Conservation (phyloP, 805 yeast species). For the Sporopachydermia quercuum region DNA sequence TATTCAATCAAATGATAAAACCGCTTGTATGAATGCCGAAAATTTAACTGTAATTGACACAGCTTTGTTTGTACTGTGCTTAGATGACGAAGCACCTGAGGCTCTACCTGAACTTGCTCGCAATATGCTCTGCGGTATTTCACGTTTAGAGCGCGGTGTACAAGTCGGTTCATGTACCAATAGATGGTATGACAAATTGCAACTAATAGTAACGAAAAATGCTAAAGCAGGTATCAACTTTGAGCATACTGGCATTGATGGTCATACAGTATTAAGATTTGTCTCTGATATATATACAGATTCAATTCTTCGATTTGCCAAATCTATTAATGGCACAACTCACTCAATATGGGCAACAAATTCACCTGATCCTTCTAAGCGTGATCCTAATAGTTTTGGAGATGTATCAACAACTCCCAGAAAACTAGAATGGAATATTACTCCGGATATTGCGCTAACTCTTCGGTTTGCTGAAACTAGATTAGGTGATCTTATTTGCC, state of each 20-base stretch:
- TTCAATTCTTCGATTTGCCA: conserved; percentile 76
- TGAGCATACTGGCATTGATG: conserved; percentile 90
- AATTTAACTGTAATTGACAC: conserved; percentile 64
- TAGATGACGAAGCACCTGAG: conserved; percentile 61
- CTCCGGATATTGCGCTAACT: conserved; percentile 62
- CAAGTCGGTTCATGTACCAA: conserved; percentile 92
- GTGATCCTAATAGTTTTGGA: conserved; percentile 27
- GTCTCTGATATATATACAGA: conserved; percentile 88
- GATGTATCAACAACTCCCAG: conserved; percentile 54
- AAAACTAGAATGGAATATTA: conserved; percentile 78
- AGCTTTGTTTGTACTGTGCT: conserved; percentile 69
- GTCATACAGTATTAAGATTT: conserved; percentile 80
- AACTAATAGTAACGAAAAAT: conserved; percentile 72
- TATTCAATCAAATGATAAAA: conserved; percentile 20
- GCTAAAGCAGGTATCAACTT: conserved; percentile 90
- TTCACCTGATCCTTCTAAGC: conserved; percentile 31
- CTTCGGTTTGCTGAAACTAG: conserved; percentile 85
- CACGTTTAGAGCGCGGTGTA: conserved; percentile 64
- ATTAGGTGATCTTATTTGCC: conserved; percentile 73
- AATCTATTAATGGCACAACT: conserved; percentile 58
- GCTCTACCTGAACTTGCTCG: conserved; percentile 47
- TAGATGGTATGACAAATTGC: conserved; percentile 89
- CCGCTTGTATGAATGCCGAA: conserved; percentile 43
- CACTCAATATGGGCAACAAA: conserved; percentile 54
- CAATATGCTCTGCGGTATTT: conserved; percentile 80